Evolutionary conservation across 768 basidiomycete genomes (phyloP).

Genomic region (Auricularia heimuer): DNA sequence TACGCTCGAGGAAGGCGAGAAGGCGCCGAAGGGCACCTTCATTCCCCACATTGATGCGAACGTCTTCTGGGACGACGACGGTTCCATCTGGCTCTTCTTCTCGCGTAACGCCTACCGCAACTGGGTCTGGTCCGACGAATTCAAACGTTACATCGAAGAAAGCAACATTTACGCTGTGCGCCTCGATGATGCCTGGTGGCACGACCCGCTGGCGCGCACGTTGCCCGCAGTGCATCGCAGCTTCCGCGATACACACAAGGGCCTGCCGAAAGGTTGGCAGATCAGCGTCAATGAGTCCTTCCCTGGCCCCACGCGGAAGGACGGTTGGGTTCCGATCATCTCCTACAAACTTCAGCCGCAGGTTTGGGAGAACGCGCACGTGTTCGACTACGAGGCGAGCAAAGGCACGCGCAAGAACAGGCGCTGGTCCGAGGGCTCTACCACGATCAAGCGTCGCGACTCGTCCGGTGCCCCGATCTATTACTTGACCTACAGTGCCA

Average conservation of each 20-base stretch:
- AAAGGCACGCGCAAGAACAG: not conserved
- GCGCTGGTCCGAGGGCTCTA: slow-evolving; percentile 1
- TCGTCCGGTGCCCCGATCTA: not conserved
- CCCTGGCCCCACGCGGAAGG: not conserved
- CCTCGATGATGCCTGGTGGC: not conserved
- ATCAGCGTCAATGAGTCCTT: not conserved
- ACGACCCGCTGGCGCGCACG: not conserved
- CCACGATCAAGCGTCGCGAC: slow-evolving; percentile 1
- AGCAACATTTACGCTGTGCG: slow-evolving; percentile 1
- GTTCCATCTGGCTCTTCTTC: not conserved
- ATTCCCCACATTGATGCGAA: not conserved
- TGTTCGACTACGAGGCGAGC: not conserved
- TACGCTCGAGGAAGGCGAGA: not conserved
- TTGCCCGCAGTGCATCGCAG: not conserved
- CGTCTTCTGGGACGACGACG: not conserved
- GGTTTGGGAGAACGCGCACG: slow-evolving; percentile 1
- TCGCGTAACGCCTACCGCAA: not conserved
- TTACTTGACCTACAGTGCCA: not conserved
- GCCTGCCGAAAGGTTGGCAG: not conserved
- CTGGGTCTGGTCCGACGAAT: not conserved
- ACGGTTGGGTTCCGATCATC: not conserved
- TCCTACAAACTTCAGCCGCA: not conserved
- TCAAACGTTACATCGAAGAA: not conserved
- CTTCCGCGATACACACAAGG: slow-evolving; percentile 1
- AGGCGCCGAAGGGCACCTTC: not conserved